These are phyloP conservation scores for Sarcodon sp. DNA, from an alignment of 768 basidiomycete genomes.

Conservation along the genomic window DNA sequence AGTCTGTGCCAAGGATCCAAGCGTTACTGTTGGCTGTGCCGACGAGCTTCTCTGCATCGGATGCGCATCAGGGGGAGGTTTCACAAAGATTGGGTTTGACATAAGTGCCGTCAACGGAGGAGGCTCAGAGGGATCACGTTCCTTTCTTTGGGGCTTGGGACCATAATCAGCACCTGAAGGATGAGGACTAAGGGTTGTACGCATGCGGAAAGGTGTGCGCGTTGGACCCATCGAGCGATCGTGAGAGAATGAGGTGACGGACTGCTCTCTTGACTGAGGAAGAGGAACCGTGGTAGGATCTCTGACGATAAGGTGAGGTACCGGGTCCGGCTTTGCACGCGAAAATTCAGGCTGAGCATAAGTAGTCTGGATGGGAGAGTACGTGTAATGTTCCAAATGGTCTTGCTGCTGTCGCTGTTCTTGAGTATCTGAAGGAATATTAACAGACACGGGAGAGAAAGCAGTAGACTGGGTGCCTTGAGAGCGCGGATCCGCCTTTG, in stretches of 20 bases:
- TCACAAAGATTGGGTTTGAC: conserved; percentile 60
- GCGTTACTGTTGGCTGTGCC: conserved; percentile 9
- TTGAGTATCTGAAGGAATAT: neutral
- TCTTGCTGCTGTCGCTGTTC: neutral
- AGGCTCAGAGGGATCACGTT: conserved; percentile 52
- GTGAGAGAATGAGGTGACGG: conserved; percentile 17
- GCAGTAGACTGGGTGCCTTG: neutral
- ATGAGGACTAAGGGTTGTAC: conserved; percentile 61
- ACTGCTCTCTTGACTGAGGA: conserved; percentile 25
- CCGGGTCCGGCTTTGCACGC: conserved; percentile 36
- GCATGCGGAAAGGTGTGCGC: conserved; percentile 41
- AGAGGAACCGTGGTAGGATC: conserved; percentile 15
- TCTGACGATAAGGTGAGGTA: conserved; percentile 4
- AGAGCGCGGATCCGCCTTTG: neutral
- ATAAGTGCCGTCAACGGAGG: conserved; percentile 50
- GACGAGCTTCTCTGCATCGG: conserved; percentile 1
- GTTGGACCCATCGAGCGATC: conserved; percentile 36
- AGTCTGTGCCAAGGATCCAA: conserved; percentile 25
- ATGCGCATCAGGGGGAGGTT: conserved; percentile 30
- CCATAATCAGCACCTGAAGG: conserved; percentile 31
- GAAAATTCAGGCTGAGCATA: conserved; percentile 53
- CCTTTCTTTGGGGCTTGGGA: conserved; percentile 24
- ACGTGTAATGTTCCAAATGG: neutral
- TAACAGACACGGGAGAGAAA: neutral
- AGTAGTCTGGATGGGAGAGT: conserved; percentile 5